A percentile compares a stretch with the other conserved stretches of the same genome.
These are phyloP conservation scores for Amanita exitialis DNA, from an alignment of 768 basidiomycete species.

Conservation along the genomic window DNA sequence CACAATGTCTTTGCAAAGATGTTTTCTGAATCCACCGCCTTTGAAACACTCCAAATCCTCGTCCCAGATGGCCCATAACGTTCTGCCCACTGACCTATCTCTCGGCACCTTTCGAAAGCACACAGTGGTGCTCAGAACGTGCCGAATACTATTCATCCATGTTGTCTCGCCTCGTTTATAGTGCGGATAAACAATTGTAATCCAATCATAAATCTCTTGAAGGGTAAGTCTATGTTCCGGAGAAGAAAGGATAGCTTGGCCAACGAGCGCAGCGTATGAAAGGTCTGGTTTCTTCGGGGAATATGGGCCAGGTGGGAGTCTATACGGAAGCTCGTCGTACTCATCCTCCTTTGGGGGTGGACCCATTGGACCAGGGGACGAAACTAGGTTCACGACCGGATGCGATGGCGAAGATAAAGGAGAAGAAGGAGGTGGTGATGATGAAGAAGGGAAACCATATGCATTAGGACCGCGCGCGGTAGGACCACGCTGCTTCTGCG, in stretches of 20 bases:
- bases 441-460: slow-evolving; percentile 47
- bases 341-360: slow-evolving; percentile 55
- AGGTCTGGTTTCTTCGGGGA: slow-evolving; percentile 70
- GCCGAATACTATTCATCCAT: slow-evolving; percentile 98
- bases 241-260: slow-evolving; percentile 86
- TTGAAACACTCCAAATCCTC: slow-evolving; percentile 77
- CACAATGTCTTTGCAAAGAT: slow-evolving; percentile 38
- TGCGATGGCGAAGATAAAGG: slow-evolving; percentile 56
- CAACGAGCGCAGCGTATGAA: slow-evolving; percentile 93
- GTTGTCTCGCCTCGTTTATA: slow-evolving; percentile 90
- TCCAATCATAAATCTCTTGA: slow-evolving; percentile 95
- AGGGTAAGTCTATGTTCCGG: slow-evolving; percentile 77
- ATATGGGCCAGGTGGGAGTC: slow-evolving; percentile 79
- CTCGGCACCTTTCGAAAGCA: slow-evolving; percentile 83
- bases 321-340: slow-evolving; percentile 60
- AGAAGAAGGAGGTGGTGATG: slow-evolving; percentile 44
- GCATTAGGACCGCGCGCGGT: slow-evolving; percentile 24
- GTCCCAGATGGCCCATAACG: slow-evolving; percentile 82
- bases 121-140: slow-evolving; percentile 87
- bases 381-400: slow-evolving; percentile 61
- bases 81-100: slow-evolving; percentile 69
- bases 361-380: slow-evolving; percentile 75
- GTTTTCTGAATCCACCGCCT: slow-evolving; percentile 74
- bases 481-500: slow-evolving; percentile 32
- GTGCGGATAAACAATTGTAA: slow-evolving; percentile 87